Conservation (phyloP, 1,284 basidiomycete species). For the Boletellus deceptivus region DNA sequence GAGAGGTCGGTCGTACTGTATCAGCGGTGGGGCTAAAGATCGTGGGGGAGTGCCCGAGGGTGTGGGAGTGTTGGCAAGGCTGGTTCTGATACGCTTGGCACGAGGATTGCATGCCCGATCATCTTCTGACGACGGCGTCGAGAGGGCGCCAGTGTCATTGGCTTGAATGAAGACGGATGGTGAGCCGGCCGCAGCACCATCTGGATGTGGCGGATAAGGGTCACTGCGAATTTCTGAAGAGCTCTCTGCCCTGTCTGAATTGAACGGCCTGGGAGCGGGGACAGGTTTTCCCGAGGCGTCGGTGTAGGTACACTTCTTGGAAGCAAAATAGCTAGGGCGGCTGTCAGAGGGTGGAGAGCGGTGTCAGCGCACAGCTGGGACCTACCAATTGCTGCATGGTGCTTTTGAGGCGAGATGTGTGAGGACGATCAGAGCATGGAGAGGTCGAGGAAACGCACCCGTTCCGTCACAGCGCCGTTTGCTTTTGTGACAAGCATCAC, state of each 20-base stretch:
- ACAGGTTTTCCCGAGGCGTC: slow-evolving; percentile 75
- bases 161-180: slow-evolving; percentile 14
- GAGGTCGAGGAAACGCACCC: slow-evolving; percentile 43
- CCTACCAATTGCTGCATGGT: slow-evolving; percentile 79
- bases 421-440: slow-evolving; percentile 13
- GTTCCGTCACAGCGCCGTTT: slow-evolving; percentile 81
- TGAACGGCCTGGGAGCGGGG: slow-evolving; percentile 56
- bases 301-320: slow-evolving; percentile 76
- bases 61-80: slow-evolving; percentile 14
- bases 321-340: slow-evolving; percentile 65
- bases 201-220: slow-evolving; percentile 15
- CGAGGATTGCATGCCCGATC: slow-evolving; percentile 27
- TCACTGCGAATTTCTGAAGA: slow-evolving; percentile 20
- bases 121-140: slow-evolving; percentile 27
- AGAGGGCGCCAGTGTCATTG: slow-evolving; percentile 15
- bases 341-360: slow-evolving; percentile 4
- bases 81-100: slow-evolving; percentile 26
- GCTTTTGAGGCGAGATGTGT: slow-evolving; percentile 39
- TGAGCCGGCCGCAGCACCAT: slow-evolving; percentile 12
- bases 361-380: slow-evolving; percentile 6
- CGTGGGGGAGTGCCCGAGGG: slow-evolving; percentile 42
- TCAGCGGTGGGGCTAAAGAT: slow-evolving; percentile 34
- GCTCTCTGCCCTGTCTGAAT: slow-evolving; percentile 23
- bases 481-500: slow-evolving; percentile 79
- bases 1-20: slow-evolving; percentile 33